These are phyloP conservation scores for Exophiala oligosperma DNA, from an alignment of 2,329 filamentous ascomycete genomes.

Conservation along the genomic window DNA sequence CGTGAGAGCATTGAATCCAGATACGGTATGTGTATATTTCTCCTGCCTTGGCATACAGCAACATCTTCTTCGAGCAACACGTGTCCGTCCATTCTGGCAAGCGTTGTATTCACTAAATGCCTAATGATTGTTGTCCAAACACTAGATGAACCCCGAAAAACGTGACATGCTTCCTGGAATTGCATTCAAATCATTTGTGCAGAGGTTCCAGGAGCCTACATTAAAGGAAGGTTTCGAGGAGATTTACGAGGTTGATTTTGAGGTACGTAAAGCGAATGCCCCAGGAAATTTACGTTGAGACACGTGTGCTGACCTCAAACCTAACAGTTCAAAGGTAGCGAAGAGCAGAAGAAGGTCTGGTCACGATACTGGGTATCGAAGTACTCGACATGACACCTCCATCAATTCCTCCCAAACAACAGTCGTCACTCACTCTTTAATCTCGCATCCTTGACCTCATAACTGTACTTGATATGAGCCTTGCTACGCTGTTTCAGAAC, in stretches of 20 bases:
- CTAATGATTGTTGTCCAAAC: slow-evolving; percentile 9
- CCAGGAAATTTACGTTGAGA: background rate
- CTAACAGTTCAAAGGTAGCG: slow-evolving; percentile 27
- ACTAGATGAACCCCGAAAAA: slow-evolving; percentile 77
- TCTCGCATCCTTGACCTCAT: background rate
- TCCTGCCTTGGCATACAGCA: too few species aligned
- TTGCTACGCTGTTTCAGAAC: too few species aligned
- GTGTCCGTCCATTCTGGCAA: too few species aligned
- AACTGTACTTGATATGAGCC: background rate
- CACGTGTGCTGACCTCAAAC: background rate
- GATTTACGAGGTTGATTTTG: slow-evolving; percentile 72
- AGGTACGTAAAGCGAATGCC: slow-evolving; percentile 42
- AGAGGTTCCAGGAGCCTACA: slow-evolving; percentile 71
- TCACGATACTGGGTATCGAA: slow-evolving; percentile 32
- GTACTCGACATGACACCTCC: slow-evolving; percentile 25
- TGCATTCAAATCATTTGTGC: slow-evolving; percentile 75
- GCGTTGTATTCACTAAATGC: background rate
- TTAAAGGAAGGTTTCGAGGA: slow-evolving; percentile 80
- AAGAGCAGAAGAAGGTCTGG: slow-evolving; percentile 29
- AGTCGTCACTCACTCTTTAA: background rate
- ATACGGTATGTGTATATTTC: slow-evolving; percentile 33
- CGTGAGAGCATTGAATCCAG: slow-evolving; percentile 66
- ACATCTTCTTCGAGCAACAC: too few species aligned
- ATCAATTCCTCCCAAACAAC: slow-evolving; percentile 19
- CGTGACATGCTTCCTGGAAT: slow-evolving; percentile 71